These are phyloP conservation scores for Leccinum ochraceum DNA, from an alignment of 768 basidiomycete species.

Conservation along the genomic window DNA sequence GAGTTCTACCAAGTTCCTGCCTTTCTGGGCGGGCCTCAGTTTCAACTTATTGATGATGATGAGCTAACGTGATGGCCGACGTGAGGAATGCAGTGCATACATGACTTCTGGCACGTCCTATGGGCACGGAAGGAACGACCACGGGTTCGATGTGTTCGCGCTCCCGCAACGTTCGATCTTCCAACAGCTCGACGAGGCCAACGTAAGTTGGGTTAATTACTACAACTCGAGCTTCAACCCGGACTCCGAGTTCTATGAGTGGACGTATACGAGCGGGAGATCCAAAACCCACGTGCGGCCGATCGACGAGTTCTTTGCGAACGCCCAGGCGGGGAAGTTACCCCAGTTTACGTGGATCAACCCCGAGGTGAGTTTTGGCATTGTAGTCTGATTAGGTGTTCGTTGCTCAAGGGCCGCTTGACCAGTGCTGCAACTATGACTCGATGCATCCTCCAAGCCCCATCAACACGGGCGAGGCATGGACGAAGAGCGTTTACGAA, in stretches of 20 bases:
- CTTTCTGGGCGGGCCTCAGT: background rate
- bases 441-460: conserved; percentile 31
- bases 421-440: conserved; percentile 25
- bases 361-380: conserved; percentile 21
- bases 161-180: conserved; percentile 31
- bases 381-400: background rate
- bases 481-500: conserved; percentile 27
- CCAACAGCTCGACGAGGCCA: conserved; percentile 28
- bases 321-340: conserved; percentile 24
- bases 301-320: conserved; percentile 18
- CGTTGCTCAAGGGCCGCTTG: background rate
- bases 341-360: conserved; percentile 31
- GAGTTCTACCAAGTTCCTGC: background rate
- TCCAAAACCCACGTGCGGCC: conserved; percentile 18
- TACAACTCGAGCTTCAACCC: conserved; percentile 32
- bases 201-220: conserved; percentile 28
- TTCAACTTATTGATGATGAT: background rate
- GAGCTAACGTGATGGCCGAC: background rate
- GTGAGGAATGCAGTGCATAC: conserved; percentile 16
- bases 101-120: conserved; percentile 30
- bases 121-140: conserved; percentile 24
- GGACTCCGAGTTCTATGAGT: conserved; percentile 24
- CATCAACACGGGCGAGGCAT: conserved; percentile 27
- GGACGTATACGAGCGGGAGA: conserved; percentile 22
- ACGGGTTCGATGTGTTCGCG: conserved; percentile 16